Base-by-base conservation (phyloP, 176 grass and related monocot genomes). In the Triticum monococcum region DNA sequence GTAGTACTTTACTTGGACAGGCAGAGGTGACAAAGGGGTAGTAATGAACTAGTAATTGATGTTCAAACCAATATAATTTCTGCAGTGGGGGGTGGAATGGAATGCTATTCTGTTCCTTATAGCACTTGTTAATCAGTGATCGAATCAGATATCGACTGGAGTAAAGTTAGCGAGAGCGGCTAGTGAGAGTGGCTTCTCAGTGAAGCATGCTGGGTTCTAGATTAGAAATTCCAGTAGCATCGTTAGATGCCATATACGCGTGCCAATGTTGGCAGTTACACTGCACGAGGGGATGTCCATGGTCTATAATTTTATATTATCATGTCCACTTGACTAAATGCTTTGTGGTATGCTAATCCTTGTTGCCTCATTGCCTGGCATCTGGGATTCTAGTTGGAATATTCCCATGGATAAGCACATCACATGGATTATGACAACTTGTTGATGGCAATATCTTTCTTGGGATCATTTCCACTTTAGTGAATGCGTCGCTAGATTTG, bases 351-450 rank as follows among this genome's bases (percentile, higher is more conserved):
- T 82, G 57, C 79, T 73, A 36, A 79, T 72, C 64, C 83, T 82
- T 64, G 80, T 59, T 91, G 70, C 64, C 83, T 82, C 57, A 74
- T 59, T 91, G 70, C 54, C 48, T 80, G 89, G 76, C 69, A 92
- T 89, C 82, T 91, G 78, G 79, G 83, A 70, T 91, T 95, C 64
- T 87, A 68, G 68, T 85, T 72, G 91, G 91, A 90, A 93, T 93
- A 93, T 91, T 95, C 91, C 68, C 85, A 37, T 87, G 81, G 68
- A 87, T 90, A 85, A 83, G 80, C 72, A 91, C 17, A 84, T 80
- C 89, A 84, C 75, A 60, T 80, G 85, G 80, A 87, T 61, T 87
- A 87, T 41, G 80, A 87, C 85, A 67, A 77, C 25, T 50, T 80
- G 66, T 75, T 87, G 85, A 87, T 68, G 75, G 26, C 17, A 74